A percentile compares a stretch with the other conserved stretches of the same genome.
phyloP scores from a whole-genome alignment of 2,329 filamentous ascomycete genomes.

The Ophiostoma fasciatum region DNA sequence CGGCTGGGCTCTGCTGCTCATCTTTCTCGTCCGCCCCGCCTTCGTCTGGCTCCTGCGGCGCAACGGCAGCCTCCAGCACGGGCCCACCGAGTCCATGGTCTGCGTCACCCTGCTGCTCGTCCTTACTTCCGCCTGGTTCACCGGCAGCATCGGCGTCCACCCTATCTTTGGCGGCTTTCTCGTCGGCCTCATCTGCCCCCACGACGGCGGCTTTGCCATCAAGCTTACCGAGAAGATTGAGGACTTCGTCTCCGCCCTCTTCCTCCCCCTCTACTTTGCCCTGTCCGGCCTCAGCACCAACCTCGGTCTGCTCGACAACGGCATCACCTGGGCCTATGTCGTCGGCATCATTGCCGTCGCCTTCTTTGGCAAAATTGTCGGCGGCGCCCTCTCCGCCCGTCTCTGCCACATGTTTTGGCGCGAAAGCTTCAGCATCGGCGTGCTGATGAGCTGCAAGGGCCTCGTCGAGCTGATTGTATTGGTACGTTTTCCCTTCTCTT shows the following conservation, averaged over 20 bases:
- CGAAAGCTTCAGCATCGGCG: conserved; percentile 76
- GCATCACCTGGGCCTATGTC: conserved; percentile 81
- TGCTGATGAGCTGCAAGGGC: conserved; percentile 93
- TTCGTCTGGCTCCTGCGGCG: conserved; percentile 62
- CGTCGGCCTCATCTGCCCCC: conserved; percentile 76
- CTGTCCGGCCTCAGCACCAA: conserved; percentile 82
- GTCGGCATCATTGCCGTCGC: conserved; percentile 68
- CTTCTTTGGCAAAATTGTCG: conserved; percentile 72
- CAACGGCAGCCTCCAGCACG: conserved; percentile 69
- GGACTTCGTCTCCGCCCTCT: conserved; percentile 70
- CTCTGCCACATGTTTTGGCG: conserved; percentile 72
- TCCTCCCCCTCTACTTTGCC: conserved; percentile 86
- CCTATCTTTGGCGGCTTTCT: conserved; percentile 91
- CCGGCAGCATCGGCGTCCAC: conserved; percentile 77
- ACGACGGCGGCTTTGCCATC: conserved; percentile 80
- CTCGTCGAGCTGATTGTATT: conserved; percentile 90
- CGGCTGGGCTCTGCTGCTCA: conserved; percentile 63
- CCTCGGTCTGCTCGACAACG: conserved; percentile 66
- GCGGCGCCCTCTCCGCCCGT: conserved; percentile 65
- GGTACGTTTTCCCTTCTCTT: conserved; percentile 32
- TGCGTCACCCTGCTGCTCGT: conserved; percentile 68
- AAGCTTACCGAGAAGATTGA: conserved; percentile 90
- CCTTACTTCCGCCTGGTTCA: conserved; percentile 72
- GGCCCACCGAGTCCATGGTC: conserved; percentile 74
- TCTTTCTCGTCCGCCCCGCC: conserved; percentile 54